These are phyloP conservation scores for Cercospora berteroae DNA, from an alignment of 2,329 filamentous ascomycete genomes.

Conservation along the genomic window DNA sequence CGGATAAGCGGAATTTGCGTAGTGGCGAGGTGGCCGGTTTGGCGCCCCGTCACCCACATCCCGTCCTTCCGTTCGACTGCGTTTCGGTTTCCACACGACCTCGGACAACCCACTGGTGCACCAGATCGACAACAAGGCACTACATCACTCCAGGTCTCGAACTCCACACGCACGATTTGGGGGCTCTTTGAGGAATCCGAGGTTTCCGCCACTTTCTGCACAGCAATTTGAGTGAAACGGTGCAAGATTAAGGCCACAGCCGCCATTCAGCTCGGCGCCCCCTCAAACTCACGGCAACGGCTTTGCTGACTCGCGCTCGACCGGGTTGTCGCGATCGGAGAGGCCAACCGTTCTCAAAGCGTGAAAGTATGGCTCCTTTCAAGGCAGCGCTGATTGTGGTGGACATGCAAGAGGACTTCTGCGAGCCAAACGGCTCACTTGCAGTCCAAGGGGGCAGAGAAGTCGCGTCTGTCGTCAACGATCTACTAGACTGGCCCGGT, in stretches of 20 bases:
- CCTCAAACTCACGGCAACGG: neutral
- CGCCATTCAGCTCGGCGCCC: neutral
- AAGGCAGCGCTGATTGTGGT: slow-evolving; percentile 23
- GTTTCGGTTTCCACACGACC: neutral
- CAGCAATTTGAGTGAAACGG: neutral
- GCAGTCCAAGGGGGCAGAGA: slow-evolving; percentile 72
- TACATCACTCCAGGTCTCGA: neutral
- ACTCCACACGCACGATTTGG: neutral
- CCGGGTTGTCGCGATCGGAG: neutral
- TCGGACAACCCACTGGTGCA: neutral
- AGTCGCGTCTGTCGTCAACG: slow-evolving; percentile 70
- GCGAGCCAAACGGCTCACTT: slow-evolving; percentile 80
- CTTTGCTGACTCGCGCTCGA: neutral
- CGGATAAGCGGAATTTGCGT: too few relatives aligned
- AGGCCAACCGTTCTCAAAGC: neutral
- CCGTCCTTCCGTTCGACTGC: neutral
- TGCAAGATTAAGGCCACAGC: neutral
- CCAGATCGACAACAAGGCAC: neutral
- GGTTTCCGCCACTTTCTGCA: neutral
- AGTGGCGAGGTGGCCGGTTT: too few relatives aligned
- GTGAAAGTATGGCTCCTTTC: neutral
- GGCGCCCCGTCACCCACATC: too few relatives aligned
- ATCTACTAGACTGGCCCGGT: slow-evolving; percentile 63
- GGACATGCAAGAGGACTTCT: slow-evolving; percentile 79
- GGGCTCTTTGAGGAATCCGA: neutral